Conservation (phyloP, 2,329 filamentous ascomycete species). For the Tolypocladium cylindrosporum region DNA sequence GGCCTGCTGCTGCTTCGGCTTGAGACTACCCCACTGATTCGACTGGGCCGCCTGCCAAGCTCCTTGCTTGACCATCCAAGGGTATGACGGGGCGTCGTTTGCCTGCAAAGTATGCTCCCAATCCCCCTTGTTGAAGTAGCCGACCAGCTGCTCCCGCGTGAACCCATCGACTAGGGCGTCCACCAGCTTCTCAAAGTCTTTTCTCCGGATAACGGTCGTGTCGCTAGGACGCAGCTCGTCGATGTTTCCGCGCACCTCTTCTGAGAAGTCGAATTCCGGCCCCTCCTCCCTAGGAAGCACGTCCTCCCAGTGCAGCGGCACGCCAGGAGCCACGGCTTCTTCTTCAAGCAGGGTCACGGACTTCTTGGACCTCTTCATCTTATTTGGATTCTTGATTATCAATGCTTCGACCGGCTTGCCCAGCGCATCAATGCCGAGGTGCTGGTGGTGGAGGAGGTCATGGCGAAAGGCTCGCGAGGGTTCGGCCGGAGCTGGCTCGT, state of each 20-base stretch:
- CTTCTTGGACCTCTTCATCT: constrained; percentile 11
- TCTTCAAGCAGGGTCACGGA: constrained; percentile 8
- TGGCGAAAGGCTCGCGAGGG: constrained; percentile 9
- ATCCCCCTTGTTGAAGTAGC: constrained; percentile 24
- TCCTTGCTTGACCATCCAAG: constrained; percentile 31
- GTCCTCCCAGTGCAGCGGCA: constrained; percentile 19
- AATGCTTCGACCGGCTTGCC: constrained; percentile 32
- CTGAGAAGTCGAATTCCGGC: constrained; percentile 11
- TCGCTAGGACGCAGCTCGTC: constrained; percentile 35
- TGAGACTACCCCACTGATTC: constrained; percentile 6
- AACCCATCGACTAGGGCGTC: constrained; percentile 33
- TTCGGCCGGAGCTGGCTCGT: neutral
- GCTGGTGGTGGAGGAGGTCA: constrained; percentile 16
- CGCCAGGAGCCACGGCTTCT: constrained; percentile 3
- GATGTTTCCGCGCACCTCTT: constrained; percentile 34
- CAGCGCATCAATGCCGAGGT: constrained; percentile 21
- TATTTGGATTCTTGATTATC: constrained; percentile 31
- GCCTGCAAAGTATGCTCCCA: neutral
- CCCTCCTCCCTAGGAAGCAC: constrained; percentile 16
- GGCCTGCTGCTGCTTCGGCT: constrained; percentile 30
- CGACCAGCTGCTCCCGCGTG: constrained; percentile 31
- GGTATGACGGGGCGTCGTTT: constrained; percentile 11
- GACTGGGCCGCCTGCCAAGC: constrained; percentile 30
- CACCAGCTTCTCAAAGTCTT: constrained; percentile 31
- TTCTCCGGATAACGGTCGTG: constrained; percentile 23